These are phyloP conservation scores for Santalum album DNA, from an alignment of 164 flowering plant species.

Conservation along the genomic window DNA sequence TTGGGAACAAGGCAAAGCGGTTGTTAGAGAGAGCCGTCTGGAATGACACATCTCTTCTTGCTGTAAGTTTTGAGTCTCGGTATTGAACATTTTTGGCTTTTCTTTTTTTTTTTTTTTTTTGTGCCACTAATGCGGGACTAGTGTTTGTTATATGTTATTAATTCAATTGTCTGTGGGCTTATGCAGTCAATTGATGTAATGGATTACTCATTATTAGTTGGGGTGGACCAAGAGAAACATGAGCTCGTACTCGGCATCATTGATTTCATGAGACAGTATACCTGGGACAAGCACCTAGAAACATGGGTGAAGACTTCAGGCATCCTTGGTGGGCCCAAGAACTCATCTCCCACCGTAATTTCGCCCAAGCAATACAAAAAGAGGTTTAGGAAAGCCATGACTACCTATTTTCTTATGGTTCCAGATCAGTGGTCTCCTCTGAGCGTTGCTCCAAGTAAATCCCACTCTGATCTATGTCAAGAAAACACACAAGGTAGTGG, in stretches of 20 bases:
- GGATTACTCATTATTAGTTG: constrained; percentile 95
- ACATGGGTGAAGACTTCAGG: constrained; percentile 98
- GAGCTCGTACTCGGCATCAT: constrained; percentile 93
- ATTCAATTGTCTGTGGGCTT: not conserved
- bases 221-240: constrained; percentile 86
- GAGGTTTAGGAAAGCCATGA: constrained; percentile 96
- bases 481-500: constrained; percentile 39
- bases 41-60: constrained; percentile 97
- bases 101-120: not conserved
- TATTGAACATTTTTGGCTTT: not conserved
- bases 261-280: constrained; percentile 97
- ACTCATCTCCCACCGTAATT: constrained; percentile 79
- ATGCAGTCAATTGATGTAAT: constrained; percentile 87
- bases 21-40: constrained; percentile 95
- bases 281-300: constrained; percentile 99
- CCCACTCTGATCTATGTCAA: constrained; percentile 57
- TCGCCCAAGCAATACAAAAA: constrained; percentile 97
- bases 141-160: too few relatives aligned
- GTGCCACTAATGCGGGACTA: too few relatives aligned
- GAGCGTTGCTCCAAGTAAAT: constrained; percentile 45
- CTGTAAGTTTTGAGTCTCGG: constrained; percentile 43
- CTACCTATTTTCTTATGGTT: constrained; percentile 87
- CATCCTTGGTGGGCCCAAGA: constrained; percentile 84
- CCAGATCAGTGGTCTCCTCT: constrained; percentile 95
- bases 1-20: constrained; percentile 93